Conservation (phyloP, 495 filamentous ascomycete genomes). For the Aspergillus funiculosus region DNA sequence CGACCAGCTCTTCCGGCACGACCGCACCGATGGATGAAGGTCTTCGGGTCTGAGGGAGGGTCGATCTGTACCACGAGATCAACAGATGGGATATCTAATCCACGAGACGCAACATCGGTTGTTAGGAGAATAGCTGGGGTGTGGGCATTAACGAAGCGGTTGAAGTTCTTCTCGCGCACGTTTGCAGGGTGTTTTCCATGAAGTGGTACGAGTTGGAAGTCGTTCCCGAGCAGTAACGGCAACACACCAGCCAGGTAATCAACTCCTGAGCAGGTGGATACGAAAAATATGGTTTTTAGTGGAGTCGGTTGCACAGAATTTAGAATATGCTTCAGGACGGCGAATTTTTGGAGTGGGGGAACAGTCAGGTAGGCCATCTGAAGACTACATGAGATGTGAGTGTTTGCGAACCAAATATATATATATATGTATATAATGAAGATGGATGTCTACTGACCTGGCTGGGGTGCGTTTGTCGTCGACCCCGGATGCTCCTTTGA, state of each 20-base stretch:
- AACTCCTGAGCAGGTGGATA: constrained; percentile 91
- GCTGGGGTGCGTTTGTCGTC: constrained; percentile 86
- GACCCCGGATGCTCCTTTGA: constrained; percentile 67
- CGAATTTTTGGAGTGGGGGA: constrained; percentile 69
- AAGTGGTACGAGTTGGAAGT: constrained; percentile 66
- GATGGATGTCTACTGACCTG: constrained; percentile 40
- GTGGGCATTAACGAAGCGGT: constrained; percentile 61
- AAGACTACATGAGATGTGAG: constrained; percentile 42
- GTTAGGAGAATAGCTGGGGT: constrained; percentile 77
- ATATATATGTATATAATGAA: too few species aligned
- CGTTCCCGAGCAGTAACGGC: constrained; percentile 53
- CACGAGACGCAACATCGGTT: constrained; percentile 77
- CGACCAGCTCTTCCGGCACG: constrained; percentile 88
- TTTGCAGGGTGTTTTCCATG: constrained; percentile 85
- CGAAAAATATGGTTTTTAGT: constrained; percentile 81
- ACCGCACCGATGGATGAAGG: constrained; percentile 90
- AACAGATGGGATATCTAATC: constrained; percentile 90
- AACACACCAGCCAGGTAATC: constrained; percentile 83
- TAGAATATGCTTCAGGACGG: constrained; percentile 65
- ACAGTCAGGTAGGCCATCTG: constrained; percentile 82
- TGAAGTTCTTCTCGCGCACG: constrained; percentile 74
- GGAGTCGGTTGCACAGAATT: constrained; percentile 62
- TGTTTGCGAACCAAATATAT: not conserved
- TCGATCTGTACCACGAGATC: constrained; percentile 93
- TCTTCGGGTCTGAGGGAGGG: constrained; percentile 86